Conservation (phyloP, 306 rosid species). For the Citrullus amarus region DNA sequence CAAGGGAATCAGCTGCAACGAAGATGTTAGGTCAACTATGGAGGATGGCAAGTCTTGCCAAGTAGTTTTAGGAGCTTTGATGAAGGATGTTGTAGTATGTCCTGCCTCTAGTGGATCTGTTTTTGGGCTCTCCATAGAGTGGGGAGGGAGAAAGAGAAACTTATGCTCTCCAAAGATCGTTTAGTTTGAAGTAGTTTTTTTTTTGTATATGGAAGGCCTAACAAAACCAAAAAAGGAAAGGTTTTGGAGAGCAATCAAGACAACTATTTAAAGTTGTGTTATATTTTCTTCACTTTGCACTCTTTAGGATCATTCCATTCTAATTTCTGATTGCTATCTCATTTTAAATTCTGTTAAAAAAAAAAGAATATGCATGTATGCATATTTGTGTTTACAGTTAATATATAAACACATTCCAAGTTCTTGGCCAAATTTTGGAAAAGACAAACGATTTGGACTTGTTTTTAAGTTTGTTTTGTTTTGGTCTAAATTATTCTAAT, state of each 20-base stretch:
- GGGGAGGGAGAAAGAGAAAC: background rate
- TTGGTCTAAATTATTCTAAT: background rate
- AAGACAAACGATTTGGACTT: background rate
- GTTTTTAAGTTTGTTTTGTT: background rate
- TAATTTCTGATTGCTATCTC: background rate
- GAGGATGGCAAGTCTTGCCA: slow-evolving; percentile 7
- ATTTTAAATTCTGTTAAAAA: background rate
- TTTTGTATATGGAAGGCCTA: background rate
- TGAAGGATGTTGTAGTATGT: background rate
- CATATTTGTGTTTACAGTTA: background rate
- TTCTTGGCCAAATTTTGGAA: background rate
- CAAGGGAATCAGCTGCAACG: slow-evolving; percentile 51
- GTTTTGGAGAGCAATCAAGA: background rate
- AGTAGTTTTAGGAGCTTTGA: background rate
- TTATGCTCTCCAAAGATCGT: background rate
- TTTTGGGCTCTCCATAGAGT: background rate
- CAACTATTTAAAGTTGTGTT: background rate
- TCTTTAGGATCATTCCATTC: background rate
- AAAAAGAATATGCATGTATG: background rate
- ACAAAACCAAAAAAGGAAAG: background rate
- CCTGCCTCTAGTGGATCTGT: background rate
- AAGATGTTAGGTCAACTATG: slow-evolving; percentile 19
- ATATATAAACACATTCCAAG: background rate
- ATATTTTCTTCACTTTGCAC: background rate
- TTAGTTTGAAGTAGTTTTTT: background rate